Percentiles rank a stretch among this genome's conserved stretches.
phyloP scores from a whole-genome alignment of 257 asterid genomes.

The Solanum gracilifrons region DNA sequence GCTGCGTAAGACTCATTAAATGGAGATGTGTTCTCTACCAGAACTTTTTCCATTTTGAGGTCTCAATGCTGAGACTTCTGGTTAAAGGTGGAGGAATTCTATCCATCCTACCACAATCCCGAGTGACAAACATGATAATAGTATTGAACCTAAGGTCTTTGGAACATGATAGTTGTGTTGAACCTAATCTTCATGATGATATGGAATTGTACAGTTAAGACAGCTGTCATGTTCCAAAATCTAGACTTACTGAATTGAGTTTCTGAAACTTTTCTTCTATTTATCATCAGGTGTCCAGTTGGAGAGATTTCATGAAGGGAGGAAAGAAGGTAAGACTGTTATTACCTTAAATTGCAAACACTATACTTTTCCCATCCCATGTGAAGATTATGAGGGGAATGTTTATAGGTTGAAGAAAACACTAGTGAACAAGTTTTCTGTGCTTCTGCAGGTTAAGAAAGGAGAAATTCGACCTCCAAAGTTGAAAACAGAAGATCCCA shows the following conservation, averaged over 20 bases:
- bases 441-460: slow-evolving; percentile 52
- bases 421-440: not conserved
- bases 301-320: slow-evolving; percentile 98
- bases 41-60: not conserved
- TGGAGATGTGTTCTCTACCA: not conserved
- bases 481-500: slow-evolving; percentile 98
- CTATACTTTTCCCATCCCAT: not conserved
- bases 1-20: not conserved
- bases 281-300: slow-evolving; percentile 74
- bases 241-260: not conserved
- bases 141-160: not conserved
- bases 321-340: slow-evolving; percentile 69
- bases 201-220: not conserved
- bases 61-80: not conserved
- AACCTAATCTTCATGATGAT: not conserved
- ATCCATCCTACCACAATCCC: not conserved
- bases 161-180: not conserved
- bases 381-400: not conserved
- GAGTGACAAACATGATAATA: not conserved
- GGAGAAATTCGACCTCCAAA: slow-evolving; percentile 98
- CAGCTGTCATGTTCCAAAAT: not conserved
- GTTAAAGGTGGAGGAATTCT: not conserved
- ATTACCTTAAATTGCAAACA: not conserved
- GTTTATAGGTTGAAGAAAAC: not conserved
- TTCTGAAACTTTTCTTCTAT: not conserved